Evolutionary conservation across 306 rosid species (phyloP).

Genomic region (Lagenaria siceraria): DNA sequence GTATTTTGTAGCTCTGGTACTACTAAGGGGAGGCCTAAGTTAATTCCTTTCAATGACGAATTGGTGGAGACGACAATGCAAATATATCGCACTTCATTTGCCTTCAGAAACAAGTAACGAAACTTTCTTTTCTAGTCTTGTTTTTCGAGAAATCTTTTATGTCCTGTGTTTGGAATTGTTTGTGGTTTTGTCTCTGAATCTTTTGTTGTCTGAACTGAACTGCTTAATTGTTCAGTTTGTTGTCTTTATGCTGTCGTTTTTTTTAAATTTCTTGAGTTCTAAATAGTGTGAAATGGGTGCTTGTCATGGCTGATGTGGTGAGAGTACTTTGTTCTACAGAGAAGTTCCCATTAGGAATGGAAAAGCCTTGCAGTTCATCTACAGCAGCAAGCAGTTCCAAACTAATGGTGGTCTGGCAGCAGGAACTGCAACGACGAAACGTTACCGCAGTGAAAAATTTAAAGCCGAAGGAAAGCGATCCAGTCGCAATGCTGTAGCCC

Average conservation of each 20-base stretch:
- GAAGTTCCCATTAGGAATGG: constrained; percentile 65
- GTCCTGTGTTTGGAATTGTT: neutral
- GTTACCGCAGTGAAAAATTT: constrained; percentile 32
- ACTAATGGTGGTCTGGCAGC: constrained; percentile 63
- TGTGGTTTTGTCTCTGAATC: neutral
- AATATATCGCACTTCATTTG: constrained; percentile 69
- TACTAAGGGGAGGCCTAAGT: constrained; percentile 76
- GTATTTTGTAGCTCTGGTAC: constrained; percentile 70
- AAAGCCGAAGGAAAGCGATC: constrained; percentile 34
- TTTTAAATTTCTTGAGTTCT: neutral
- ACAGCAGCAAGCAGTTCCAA: constrained; percentile 65
- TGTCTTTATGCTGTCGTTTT: neutral
- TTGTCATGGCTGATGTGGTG: constrained; percentile 10
- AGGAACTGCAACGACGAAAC: constrained; percentile 81
- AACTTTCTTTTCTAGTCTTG: neutral
- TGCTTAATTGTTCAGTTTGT: neutral
- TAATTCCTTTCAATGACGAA: constrained; percentile 79
- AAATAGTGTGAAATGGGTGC: neutral
- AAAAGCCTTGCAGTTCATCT: constrained; percentile 63
- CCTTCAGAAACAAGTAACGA: constrained; percentile 65
- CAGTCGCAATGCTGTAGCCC: constrained; percentile 65
- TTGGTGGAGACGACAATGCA: constrained; percentile 65
- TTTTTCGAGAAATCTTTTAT: neutral
- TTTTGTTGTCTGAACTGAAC: neutral
- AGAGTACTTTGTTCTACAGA: constrained; percentile 20